Evolutionary conservation across 108 stramenopile species (phyloP), one percentile per base, ranked within the genome.

Genomic region (Pelagomonas calceolata): DNA sequence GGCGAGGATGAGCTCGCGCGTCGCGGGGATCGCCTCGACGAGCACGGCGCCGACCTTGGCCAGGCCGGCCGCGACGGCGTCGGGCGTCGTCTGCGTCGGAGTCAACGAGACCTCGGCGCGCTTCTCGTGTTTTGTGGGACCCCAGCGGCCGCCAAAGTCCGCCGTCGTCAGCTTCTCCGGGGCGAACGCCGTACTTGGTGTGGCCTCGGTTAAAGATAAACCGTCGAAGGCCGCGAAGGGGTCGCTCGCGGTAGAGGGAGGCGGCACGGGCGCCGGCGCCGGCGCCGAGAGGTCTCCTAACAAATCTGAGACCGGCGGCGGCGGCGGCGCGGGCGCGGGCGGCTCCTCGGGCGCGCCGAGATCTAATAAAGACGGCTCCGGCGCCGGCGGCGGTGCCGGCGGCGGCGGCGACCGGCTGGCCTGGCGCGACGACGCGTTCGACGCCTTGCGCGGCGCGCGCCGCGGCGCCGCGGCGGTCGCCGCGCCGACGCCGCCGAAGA

Each of bases 81-180:
- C 78, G 18, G 85, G 75, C 36, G 72, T 79, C 32, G 74, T 39
- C 60, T 81, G 78, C 34, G 82, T 73, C 0, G 85, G 82, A 33
- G 72, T 70, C 14, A 88, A 43, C 9, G 68, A 45, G 80, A 80
- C 12, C 79, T 65, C 32, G 90, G 86, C 68, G 83, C 81, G 63
- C 83, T 85, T 15, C 81, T 83, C 30, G 86, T 72, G 67, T 86
- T 87, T 44, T 68, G 66, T 68, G 12, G 30, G 68, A 7, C 94
- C 91, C 95, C 95, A 96, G 45, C 85, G 76, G 68, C 85, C 77
- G 66, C 95, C 95, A 67, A 96, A 96, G 72, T 93, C 91, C 30
- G 88, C 82, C 0, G 95, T 96, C 37, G 79, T 87, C 70, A 96
- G 93, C 44, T 70, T 65, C 45, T 94, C 80, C 33, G 95, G 95